A percentile compares a stretch with the other conserved stretches of the same genome.
Evolutionary conservation across 1,284 basidiomycete genomes (phyloP).

Genomic region (Cryptococcus sp.): DNA sequence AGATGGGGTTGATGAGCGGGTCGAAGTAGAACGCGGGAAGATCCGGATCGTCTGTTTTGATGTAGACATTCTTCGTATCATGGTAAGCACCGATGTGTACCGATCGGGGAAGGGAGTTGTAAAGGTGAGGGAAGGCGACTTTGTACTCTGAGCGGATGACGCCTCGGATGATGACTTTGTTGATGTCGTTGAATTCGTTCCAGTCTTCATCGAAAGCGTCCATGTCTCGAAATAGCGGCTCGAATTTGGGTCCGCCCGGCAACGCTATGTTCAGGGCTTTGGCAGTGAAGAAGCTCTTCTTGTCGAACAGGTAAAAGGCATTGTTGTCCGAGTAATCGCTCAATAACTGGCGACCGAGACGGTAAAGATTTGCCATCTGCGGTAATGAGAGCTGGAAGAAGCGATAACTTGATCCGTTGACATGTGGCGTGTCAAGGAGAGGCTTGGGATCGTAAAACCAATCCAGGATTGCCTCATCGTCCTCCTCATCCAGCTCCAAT

Average conservation of each 20-base stretch:
- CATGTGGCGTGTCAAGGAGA: conserved; percentile 78
- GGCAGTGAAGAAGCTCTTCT: conserved; percentile 96
- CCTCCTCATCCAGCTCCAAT: conserved; percentile 90
- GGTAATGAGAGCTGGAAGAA: conserved; percentile 91
- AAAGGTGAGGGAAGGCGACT: conserved; percentile 98
- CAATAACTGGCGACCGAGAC: conserved; percentile 87
- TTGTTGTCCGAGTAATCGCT: conserved; percentile 91
- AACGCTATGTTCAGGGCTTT: conserved; percentile 98
- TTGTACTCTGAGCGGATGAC: conserved; percentile 99
- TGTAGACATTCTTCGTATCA: conserved; percentile 94
- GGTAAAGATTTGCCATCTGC: conserved; percentile 95
- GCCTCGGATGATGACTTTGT: conserved; percentile 99
- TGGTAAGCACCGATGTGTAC: conserved; percentile 93
- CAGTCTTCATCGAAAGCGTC: conserved; percentile 98
- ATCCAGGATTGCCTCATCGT: conserved; percentile 91
- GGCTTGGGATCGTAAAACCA: conserved; percentile 99
- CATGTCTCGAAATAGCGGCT: conserved; percentile 87
- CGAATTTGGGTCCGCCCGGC: conserved; percentile 97
- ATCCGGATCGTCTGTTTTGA: conserved; percentile 98
- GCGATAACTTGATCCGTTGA: conserved; percentile 92
- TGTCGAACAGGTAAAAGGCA: conserved; percentile 91
- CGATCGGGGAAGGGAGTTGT: conserved; percentile 96
- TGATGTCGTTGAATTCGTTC: conserved; percentile 99
- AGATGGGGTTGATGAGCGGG: conserved; percentile 95
- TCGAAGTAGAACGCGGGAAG: conserved; percentile 99